A percentile compares a stretch with the other conserved stretches of the same genome.
These are phyloP conservation scores for Cladosporium colombiae DNA, from an alignment of 2,329 filamentous ascomycete species.

Conservation along the genomic window DNA sequence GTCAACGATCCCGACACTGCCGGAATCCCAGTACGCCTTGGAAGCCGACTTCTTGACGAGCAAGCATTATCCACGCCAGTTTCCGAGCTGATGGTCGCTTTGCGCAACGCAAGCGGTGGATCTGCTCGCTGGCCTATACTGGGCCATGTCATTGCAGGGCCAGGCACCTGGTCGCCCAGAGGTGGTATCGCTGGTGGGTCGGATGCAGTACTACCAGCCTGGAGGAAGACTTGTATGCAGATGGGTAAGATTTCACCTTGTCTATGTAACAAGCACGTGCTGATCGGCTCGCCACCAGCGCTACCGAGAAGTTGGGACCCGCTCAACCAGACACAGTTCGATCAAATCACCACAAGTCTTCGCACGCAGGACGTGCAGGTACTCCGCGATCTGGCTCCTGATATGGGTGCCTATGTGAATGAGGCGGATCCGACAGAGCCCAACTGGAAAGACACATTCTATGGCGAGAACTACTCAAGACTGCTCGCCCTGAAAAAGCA, in stretches of 20 bases:
- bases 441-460: constrained; percentile 45
- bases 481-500: constrained; percentile 43
- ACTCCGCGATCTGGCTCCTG: constrained; percentile 44
- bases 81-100: neutral
- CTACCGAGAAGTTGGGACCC: constrained; percentile 24
- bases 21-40: constrained; percentile 17
- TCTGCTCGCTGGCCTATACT: constrained; percentile 5
- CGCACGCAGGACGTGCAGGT: constrained; percentile 13
- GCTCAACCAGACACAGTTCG: constrained; percentile 37
- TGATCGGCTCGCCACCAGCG: constrained; percentile 10
- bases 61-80: constrained; percentile 8
- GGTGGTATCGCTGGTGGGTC: constrained; percentile 22
- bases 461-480: constrained; percentile 43
- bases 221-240: constrained; percentile 25
- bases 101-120: neutral
- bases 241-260: constrained; percentile 7
- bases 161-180: constrained; percentile 2
- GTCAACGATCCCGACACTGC: constrained; percentile 10
- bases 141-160: constrained; percentile 22
- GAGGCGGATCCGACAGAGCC: constrained; percentile 42
- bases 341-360: constrained; percentile 17
- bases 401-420: constrained; percentile 41
- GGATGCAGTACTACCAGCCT: constrained; percentile 26
- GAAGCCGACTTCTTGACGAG: constrained; percentile 20
- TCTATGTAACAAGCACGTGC: neutral